Percentiles rank a stretch among this genome's conserved stretches.
Evolutionary conservation across 495 filamentous ascomycete species (phyloP).

Genomic region (Penicillium samsonianum): DNA sequence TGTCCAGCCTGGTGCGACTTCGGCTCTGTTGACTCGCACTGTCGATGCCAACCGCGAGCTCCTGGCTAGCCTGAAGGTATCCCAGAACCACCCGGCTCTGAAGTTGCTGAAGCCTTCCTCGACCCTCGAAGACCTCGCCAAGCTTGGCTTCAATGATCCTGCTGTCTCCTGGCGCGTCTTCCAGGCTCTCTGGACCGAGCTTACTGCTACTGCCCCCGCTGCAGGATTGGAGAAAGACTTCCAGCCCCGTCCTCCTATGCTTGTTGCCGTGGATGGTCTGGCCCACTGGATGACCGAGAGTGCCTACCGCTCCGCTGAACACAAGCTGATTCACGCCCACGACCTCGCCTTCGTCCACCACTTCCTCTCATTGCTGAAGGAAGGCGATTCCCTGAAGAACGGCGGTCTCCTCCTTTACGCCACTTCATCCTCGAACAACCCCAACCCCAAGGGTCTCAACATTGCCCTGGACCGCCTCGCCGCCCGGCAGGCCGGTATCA

Average conservation of each 20-base stretch:
- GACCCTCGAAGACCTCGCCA: constrained; percentile 66
- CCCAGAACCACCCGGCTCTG: constrained; percentile 57
- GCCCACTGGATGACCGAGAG: constrained; percentile 76
- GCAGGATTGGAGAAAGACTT: constrained; percentile 38
- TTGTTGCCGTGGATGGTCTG: constrained; percentile 77
- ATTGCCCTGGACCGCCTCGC: constrained; percentile 59
- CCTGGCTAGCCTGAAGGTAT: constrained; percentile 58
- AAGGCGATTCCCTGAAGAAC: constrained; percentile 62
- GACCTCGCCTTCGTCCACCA: constrained; percentile 75
- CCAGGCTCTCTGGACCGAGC: constrained; percentile 76
- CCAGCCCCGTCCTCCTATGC: constrained; percentile 68
- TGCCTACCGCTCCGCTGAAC: constrained; percentile 67
- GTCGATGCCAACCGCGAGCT: constrained; percentile 69
- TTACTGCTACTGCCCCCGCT: constrained; percentile 59
- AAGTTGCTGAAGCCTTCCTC: constrained; percentile 59
- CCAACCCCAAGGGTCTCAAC: constrained; percentile 61
- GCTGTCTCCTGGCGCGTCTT: constrained; percentile 80
- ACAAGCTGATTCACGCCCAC: constrained; percentile 80
- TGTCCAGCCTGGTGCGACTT: constrained; percentile 73
- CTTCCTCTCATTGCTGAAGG: constrained; percentile 67
- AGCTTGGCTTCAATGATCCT: constrained; percentile 69
- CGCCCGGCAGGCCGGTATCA: constrained; percentile 39
- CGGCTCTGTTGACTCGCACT: constrained; percentile 70
- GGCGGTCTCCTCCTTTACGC: constrained; percentile 80
- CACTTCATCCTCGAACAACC: constrained; percentile 65